Evolutionary conservation across 1,284 basidiomycete genomes (phyloP), one percentile per base, ranked within the genome.

Genomic region (Malassezia equina): DNA sequence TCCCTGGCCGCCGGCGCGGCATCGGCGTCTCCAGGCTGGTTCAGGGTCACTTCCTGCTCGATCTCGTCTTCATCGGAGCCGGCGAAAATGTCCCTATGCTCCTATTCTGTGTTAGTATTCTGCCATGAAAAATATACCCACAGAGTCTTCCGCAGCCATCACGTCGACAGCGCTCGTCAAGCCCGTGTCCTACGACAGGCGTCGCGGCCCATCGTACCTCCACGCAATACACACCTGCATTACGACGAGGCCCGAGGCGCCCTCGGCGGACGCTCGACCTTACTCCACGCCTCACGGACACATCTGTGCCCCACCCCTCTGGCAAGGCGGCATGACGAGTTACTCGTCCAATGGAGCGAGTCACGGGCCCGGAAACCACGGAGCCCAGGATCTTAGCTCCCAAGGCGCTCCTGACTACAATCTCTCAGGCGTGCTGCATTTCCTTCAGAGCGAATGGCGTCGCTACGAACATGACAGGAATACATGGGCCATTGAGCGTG

Each of bases 401-500:
- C 33, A 36, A 13, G 44, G 33, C 7, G 41, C 19, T 11, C 44
- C 70, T 5, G 69, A 73, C 33, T 73, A 73, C 47, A 93, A 87
- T 40, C 84, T 98, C 55, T 90, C 91, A 8, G 88, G 84, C 71
- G 90, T 96, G 55, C 81, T 99, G 57, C 93, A 98, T 78, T 96
- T 90, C 76, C 81, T 98, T 45, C 94, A 99, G 78, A 89, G 88
- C 49, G 94, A 98, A 80, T 96, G 91, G 89, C 81, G 94, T 60
- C 81, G 89, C 17, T 77, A 78, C 62, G 91, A 96, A 76, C 85
- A 89, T 75, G 91, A 98, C 78, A 82, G 93, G 68, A 98, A 99
- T 76, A 91, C 96, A 77, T 98, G 91, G 93, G 93, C 96, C 80
- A 99, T 99, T 69, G 93, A 98, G 78, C 81, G 93, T 65, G 93